phyloP scores from a whole-genome alignment of 306 rosid species.

The Castanospermum australe region DNA sequence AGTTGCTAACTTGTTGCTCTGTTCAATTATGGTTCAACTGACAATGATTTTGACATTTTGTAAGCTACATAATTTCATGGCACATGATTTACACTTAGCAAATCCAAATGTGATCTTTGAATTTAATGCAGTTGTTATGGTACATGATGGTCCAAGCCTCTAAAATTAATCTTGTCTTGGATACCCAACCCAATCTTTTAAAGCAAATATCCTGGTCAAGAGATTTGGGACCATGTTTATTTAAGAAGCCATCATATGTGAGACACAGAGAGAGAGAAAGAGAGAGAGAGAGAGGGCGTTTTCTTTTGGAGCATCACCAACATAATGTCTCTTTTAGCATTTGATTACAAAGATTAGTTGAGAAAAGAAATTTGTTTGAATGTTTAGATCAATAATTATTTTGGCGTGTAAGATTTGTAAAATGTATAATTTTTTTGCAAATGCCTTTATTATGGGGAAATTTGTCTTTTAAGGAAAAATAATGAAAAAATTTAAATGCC shows the following conservation, averaged over 20 bases:
- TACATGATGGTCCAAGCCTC: constrained; percentile 31
- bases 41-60: constrained; percentile 28
- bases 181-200: constrained; percentile 5
- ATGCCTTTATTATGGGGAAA: background rate
- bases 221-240: constrained; percentile 33
- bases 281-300: background rate
- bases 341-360: background rate
- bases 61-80: constrained; percentile 15
- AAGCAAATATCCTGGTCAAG: constrained; percentile 21
- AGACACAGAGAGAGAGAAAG: background rate
- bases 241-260: constrained; percentile 9
- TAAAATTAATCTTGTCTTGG: constrained; percentile 26
- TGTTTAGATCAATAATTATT: background rate
- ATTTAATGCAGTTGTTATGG: constrained; percentile 11
- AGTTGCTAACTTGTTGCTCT: background rate
- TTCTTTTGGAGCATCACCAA: constrained; percentile 11
- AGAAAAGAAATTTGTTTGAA: too few species aligned
- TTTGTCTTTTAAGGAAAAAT: background rate
- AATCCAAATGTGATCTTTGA: constrained; percentile 30
- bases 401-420: background rate
- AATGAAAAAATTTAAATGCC: background rate
- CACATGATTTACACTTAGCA: constrained; percentile 32
- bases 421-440: background rate
- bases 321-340: background rate
- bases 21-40: constrained; percentile 5